Base-by-base conservation (phyloP, 768 basidiomycete species). In the Pleurotus platypus region DNA sequence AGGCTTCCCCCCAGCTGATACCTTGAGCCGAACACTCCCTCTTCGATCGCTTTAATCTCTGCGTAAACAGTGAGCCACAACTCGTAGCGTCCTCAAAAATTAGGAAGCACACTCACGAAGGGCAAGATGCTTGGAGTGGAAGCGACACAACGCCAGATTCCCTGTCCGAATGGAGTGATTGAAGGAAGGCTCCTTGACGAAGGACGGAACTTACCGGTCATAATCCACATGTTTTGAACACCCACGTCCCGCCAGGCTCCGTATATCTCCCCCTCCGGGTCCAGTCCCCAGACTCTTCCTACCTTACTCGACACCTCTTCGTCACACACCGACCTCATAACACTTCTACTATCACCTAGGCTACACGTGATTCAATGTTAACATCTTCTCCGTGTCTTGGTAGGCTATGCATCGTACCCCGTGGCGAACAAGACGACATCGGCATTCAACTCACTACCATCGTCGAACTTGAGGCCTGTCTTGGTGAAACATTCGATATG, bases 31-130 rank as follows among this genome's bases (percentile, higher is more conserved):
- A 79, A 75, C 30, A 83, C 5, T 0, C 75, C 75, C 61, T 82
- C 82, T 58, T 87, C 80, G 20, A 79, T 78, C 0, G 86, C 87
- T 65, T 87, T 88, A 65, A 89, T 88, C 69, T 89, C 87, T 88
- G 66, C 46, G 4, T 4, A 46, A 20, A 9, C 42, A 42, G 11
- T 30, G 0, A 30, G 27, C 27, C 9, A 30, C 15, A 11, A 8
- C 3, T 18, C 27, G 6, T 9, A 37, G 20, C 9, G 7, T 6
- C 6, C 27, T 30, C 2, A 2, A 22, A 55, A 37, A n/a, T 8
- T 9, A 27, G 60, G 12, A 26, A 49, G 18, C 20, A 4, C 5
- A 79, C 86, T 68, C 61, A 89, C 87, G 86, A 38, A 89, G 72
- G 0, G 87, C 86, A 13, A 88, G 51, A 62, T 84, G 84, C 57